Evolutionary conservation across 164 flowering plant genomes (phyloP), one percentile per base, ranked within the genome.

Genomic region (Sedum album): DNA sequence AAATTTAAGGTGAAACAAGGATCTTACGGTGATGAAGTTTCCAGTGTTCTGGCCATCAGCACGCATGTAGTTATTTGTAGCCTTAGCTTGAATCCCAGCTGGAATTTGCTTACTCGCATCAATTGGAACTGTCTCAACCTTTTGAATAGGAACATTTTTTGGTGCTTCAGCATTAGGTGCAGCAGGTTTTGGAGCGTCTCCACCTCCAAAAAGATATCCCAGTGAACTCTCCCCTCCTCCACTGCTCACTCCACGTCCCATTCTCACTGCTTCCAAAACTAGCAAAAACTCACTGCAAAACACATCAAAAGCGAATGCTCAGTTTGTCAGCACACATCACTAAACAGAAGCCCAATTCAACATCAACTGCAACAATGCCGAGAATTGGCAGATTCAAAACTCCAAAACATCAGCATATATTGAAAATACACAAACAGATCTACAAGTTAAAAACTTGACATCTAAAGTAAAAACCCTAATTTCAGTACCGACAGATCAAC

Each of bases 211-310:
- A 7, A 82, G 76, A 51, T 82, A 82, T 6, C 82, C 83, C 64
- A 82, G 39, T 14, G 85, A 82, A 68, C 85, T 82, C 68, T 82
- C 79, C 67, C 81, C 82, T 8, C 83, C 85, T 55, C 85, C 85
- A 36, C 68, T 36, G 70, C 82, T 82, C 30, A 77, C 82, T 39
- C 85, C 85, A 28, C 85, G 82, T 9, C 80, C 79, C 85, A 81
- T 79, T 31, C 31, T 49, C 38, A 28, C 65, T 44, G 57, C 33
- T 60, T 60, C 10, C 39, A 30, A 26, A 65, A 21, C 33, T 11
- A 30, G n/a, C n/a, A 57, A 23, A 57, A 57, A 57, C 17, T 20
- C 62, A 5, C 57, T 26, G 62, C 62, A 11, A 57, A 26, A 23
- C n/a, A 57, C 33, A 13, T 0, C 26, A 2, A 2, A 17, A 1